Evolutionary conservation across 2,329 filamentous ascomycete genomes (phyloP), one percentile per base, ranked within the genome.

Genomic region (Neocatenulostroma microsporum): DNA sequence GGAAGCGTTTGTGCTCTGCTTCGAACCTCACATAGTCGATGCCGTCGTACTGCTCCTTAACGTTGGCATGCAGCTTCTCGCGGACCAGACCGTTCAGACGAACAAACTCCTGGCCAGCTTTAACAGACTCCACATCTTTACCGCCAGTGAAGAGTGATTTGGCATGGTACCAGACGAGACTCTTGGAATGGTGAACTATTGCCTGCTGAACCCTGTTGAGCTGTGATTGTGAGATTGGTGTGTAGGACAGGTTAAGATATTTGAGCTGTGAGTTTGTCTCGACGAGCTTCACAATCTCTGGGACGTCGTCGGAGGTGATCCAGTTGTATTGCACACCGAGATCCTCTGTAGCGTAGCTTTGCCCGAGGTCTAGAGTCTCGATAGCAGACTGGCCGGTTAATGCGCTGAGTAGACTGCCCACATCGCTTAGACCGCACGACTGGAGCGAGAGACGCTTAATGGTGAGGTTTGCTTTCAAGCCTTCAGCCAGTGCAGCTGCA

Each of bases 261-360:
- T 60, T 47, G 5, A 72, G 52, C 7, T 42, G 41, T 8, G 54
- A 45, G 13, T 54, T 51, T 4, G 50, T 48, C 11, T 41, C 42
- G 34, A 70, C 39, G 14, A 71, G 47, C 11, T 48, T 41, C 23
- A 47, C 41, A 9, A 72, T 52, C 15, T 58, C 45, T 11, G 56
- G 51, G 17, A 57, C 46, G 13, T 56, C 53, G 4, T 27, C 54
- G 39, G 68, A 64, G 19, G 64, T 61, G 27, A 72, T 55, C 51
- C 61, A 71, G 41, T 72, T 72, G 55, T 66, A 71, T 19, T 63
- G 63, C 48, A 62, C 59, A 19, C 55, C 54, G 2, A 69, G 60
- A 40, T 71, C 68, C 20, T 62, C 47, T 9, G 68, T 72, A 12
- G 62, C 60, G 47, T 62, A 70, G 14, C 60, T 62, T 47, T 71